phyloP scores from a whole-genome alignment of 2,329 filamentous ascomycete species.

The Hypoxylon sp. region DNA sequence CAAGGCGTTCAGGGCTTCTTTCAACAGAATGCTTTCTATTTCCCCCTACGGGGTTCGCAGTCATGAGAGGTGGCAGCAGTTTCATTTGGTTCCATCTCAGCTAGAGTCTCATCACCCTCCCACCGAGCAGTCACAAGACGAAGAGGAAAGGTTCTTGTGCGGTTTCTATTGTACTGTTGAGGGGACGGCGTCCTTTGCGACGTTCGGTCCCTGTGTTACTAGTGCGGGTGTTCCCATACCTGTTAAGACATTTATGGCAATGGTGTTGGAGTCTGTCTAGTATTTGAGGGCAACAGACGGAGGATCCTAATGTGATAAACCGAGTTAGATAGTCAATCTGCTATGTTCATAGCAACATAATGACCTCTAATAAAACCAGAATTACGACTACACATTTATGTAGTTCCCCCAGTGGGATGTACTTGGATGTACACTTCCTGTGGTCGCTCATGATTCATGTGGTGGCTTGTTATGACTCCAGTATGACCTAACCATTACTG shows the following conservation, averaged over 20 bases:
- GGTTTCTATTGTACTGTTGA: not conserved
- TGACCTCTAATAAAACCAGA: slow-evolving; percentile 16
- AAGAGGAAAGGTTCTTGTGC: not conserved
- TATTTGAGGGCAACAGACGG: not conserved
- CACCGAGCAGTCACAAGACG: not conserved
- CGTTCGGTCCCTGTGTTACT: not conserved
- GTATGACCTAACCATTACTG: slow-evolving; percentile 23
- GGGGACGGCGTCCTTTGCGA: not conserved
- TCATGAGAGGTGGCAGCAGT: not conserved
- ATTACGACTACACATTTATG: slow-evolving; percentile 6
- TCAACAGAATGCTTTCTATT: not conserved
- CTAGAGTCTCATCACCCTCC: not conserved
- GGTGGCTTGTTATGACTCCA: slow-evolving; percentile 8
- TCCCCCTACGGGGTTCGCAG: not conserved
- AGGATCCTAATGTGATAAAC: slow-evolving; percentile 11
- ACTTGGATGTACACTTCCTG: not conserved
- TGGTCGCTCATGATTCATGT: not conserved
- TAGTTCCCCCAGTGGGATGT: not conserved
- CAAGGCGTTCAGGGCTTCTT: slow-evolving; percentile 32
- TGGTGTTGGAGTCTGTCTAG: not conserved
- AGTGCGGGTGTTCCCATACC: not conserved
- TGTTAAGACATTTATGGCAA: not conserved
- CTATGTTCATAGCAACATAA: slow-evolving; percentile 4
- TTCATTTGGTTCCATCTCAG: not conserved
- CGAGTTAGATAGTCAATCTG: not conserved